These are phyloP conservation scores for Arthromyces matolae DNA, from an alignment of 768 basidiomycete species.

Conservation along the genomic window DNA sequence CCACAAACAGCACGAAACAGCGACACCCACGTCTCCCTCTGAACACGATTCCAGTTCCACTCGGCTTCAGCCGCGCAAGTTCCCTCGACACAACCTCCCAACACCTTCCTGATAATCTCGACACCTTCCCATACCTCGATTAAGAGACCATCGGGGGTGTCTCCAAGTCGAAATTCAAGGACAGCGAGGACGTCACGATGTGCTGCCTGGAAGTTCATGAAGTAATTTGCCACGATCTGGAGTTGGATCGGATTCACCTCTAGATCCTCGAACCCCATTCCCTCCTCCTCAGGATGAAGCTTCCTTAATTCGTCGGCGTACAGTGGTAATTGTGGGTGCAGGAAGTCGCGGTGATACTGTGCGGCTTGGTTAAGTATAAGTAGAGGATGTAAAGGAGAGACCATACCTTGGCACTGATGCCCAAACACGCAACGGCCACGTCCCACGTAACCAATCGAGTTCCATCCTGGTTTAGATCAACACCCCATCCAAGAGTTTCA, in stretches of 20 bases:
- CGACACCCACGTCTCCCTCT: conserved; percentile 45
- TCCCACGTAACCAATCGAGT: conserved; percentile 49
- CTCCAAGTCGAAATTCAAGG: conserved; percentile 46
- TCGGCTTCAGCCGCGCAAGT: background rate
- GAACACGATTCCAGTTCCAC: conserved; percentile 43
- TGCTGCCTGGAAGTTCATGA: conserved; percentile 48
- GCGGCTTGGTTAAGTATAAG: background rate
- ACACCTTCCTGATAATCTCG: conserved; percentile 44
- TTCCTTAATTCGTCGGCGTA: conserved; percentile 46
- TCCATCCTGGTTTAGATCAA: conserved; percentile 22
- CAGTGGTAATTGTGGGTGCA: conserved; percentile 52
- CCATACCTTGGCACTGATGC: conserved; percentile 57
- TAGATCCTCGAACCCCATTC: conserved; percentile 45
- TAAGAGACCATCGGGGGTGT: conserved; percentile 51
- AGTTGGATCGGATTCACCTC: conserved; percentile 38
- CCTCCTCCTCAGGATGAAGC: conserved; percentile 36
- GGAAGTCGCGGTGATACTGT: conserved; percentile 63
- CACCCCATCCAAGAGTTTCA: background rate
- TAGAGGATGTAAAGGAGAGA: background rate
- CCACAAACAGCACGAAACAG: conserved; percentile 42
- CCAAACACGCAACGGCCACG: conserved; percentile 53
- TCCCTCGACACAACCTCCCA: background rate
- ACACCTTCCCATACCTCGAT: conserved; percentile 58
- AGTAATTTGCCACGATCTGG: background rate
- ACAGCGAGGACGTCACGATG: conserved; percentile 53